Evolutionary conservation across 2,329 filamentous ascomycete genomes (phyloP).

Genomic region (Pseudogymnoascus sp.): DNA sequence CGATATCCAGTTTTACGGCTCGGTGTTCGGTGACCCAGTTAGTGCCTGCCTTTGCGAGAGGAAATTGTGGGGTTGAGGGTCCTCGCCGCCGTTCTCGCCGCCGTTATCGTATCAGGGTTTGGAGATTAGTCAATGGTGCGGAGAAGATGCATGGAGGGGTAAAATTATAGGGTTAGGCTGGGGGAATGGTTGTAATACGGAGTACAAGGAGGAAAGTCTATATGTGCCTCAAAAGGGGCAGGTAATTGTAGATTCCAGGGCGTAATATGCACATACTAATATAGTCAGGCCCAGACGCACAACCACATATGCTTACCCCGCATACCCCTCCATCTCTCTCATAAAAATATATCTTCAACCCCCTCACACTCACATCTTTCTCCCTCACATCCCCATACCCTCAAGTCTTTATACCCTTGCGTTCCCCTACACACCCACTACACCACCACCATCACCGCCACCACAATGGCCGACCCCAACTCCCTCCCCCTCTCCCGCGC

Average conservation of each 20-base stretch:
- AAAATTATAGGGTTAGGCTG: neutral
- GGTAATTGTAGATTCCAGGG: neutral
- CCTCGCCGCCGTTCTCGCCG: neutral
- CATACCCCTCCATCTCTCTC: neutral
- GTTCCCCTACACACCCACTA: neutral
- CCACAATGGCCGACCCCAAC: slow-evolving; percentile 44
- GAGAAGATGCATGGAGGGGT: neutral
- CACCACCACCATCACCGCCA: neutral
- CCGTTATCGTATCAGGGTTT: neutral
- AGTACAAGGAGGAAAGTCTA: neutral
- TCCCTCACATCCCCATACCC: neutral
- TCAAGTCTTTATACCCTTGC: neutral
- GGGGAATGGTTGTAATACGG: neutral
- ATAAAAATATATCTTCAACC: slow-evolving; percentile 1
- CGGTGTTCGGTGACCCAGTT: neutral
- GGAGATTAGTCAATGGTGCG: neutral
- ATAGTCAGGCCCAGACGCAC: neutral
- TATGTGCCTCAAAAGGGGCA: neutral
- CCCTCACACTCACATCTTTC: neutral
- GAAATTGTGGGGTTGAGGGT: neutral
- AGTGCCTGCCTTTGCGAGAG: neutral
- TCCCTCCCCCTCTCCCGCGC: slow-evolving; percentile 59
- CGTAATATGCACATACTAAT: neutral
- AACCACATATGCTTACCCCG: neutral
- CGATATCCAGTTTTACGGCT: slow-evolving; percentile 4